Evolutionary conservation across 2,329 filamentous ascomycete species (phyloP), one percentile per base, ranked within the genome.

Genomic region (Epichloe glyceriae): DNA sequence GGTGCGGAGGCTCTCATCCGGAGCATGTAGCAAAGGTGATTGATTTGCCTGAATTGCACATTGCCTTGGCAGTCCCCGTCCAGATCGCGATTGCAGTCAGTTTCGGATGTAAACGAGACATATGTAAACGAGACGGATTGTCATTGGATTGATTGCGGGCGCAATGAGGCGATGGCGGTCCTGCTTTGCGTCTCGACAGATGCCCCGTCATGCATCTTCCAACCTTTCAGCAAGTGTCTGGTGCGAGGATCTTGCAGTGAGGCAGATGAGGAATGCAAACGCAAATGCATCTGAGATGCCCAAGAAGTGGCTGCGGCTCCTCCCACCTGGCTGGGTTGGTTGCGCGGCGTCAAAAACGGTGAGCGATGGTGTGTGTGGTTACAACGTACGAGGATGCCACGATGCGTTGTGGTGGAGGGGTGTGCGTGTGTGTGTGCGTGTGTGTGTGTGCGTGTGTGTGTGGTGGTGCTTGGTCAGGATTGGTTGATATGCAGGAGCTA

Each of bases 271-370:
- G 40, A 42, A 42, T 42, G 40, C 19, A 15, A 11, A 38, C n/a
- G 14, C 35, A 20, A 26, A 20, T 39, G 26, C 8, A 26, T 26
- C 22, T 8, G 22, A 11, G 26, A 30, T 30, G 26, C 3, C 26
- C 8, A 15, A 44, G 30, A 44, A 17, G 15, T 4, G 8, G 8
- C 26, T 30, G 26, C 26, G 26, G 26, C 26, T 30, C 26, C 30
- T 37, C 14, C 26, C 47, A 48, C 39, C 14, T 40, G 45, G 33
- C 39, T 33, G 22, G 35, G 39, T 40, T 47, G 50, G 39, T 48
- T 38, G 50, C 33, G 40, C 17, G 20, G 33, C 46, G 35, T 52
- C 20, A 45, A 52, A 43, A 52, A 48, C 50, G 50, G 50, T 48
- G 49, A 51, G 49, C 33, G 17, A 41, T 52, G 46, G 30, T 30